A percentile compares a stretch with the other conserved stretches of the same genome.
Evolutionary conservation across 495 filamentous ascomycete genomes (phyloP).

Genomic region (Podospora comata): DNA sequence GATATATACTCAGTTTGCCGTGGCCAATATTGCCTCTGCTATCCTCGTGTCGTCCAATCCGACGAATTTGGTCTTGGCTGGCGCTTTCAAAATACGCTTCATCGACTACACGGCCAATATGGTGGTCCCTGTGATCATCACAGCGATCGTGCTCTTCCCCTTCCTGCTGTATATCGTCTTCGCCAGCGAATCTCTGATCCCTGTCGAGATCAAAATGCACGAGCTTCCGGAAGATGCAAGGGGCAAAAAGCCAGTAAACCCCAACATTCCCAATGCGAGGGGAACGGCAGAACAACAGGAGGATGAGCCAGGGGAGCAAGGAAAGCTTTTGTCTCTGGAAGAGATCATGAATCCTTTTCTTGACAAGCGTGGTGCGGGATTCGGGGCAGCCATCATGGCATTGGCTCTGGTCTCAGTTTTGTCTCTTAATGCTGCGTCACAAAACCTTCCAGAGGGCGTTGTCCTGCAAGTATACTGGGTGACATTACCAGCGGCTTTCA

Average conservation of each 20-base stretch:
- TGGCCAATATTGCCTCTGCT: conserved; percentile 65
- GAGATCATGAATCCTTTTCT: conserved; percentile 70
- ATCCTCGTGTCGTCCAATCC: conserved; percentile 70
- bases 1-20: conserved; percentile 65
- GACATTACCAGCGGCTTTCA: conserved; percentile 58
- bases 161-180: conserved; percentile 64
- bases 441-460: conserved; percentile 27
- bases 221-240: conserved; percentile 56
- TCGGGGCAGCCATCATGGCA: conserved; percentile 60
- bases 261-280: conserved; percentile 61
- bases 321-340: conserved; percentile 56
- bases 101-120: conserved; percentile 66
- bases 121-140: conserved; percentile 63
- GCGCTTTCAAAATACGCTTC: conserved; percentile 64
- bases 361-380: conserved; percentile 58
- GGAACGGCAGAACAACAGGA: conserved; percentile 55
- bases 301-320: conserved; percentile 43
- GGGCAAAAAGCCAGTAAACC: conserved; percentile 57
- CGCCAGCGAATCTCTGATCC: conserved; percentile 58
- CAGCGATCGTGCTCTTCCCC: conserved; percentile 60
- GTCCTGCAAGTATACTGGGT: conserved; percentile 57
- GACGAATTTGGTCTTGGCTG: conserved; percentile 67
- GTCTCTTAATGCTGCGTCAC: conserved; percentile 55
- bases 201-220: conserved; percentile 60
- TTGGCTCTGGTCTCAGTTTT: conserved; percentile 57